Evolutionary conservation across 2,329 filamentous ascomycete genomes (phyloP).

Genomic region (Cercospora zeae-maydis): DNA sequence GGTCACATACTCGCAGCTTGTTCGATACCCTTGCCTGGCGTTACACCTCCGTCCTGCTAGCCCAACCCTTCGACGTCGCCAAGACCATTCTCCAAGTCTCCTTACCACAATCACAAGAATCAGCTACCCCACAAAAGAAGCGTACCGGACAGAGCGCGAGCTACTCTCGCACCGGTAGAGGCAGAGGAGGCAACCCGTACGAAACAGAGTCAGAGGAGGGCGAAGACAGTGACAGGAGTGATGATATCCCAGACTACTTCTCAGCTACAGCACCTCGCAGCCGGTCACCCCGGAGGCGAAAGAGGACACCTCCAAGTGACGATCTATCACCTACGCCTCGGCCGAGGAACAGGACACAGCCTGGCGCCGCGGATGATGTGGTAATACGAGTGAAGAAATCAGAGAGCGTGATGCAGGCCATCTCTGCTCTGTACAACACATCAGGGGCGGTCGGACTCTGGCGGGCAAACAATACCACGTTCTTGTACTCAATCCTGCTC

Average conservation of each 20-base stretch:
- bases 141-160: conserved; percentile 19
- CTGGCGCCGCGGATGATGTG: conserved; percentile 39
- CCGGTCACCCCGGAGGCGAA: conserved; percentile 44
- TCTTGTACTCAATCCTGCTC: conserved; percentile 82
- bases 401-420: conserved; percentile 79
- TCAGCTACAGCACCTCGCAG: conserved; percentile 62
- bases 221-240: conserved; percentile 37
- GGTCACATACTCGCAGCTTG: conserved; percentile 59
- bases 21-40: conserved; percentile 86
- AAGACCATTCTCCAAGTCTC: conserved; percentile 87
- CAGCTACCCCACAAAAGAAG: conserved; percentile 33
- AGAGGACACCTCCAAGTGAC: conserved; percentile 29
- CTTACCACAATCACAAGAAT: conserved; percentile 41
- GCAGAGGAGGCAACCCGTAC: conserved; percentile 24
- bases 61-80: conserved; percentile 95
- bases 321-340: conserved; percentile 32
- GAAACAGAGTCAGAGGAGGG: conserved; percentile 27
- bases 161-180: conserved; percentile 11
- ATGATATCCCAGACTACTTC: conserved; percentile 72
- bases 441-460: conserved; percentile 90
- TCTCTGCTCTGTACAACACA: conserved; percentile 82
- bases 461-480: conserved; percentile 90
- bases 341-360: conserved; percentile 27
- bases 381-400: conserved; percentile 68
- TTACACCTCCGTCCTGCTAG: conserved; percentile 82